Evolutionary conservation across 495 filamentous ascomycete species (phyloP).

Genomic region (Talaromyces ruber): DNA sequence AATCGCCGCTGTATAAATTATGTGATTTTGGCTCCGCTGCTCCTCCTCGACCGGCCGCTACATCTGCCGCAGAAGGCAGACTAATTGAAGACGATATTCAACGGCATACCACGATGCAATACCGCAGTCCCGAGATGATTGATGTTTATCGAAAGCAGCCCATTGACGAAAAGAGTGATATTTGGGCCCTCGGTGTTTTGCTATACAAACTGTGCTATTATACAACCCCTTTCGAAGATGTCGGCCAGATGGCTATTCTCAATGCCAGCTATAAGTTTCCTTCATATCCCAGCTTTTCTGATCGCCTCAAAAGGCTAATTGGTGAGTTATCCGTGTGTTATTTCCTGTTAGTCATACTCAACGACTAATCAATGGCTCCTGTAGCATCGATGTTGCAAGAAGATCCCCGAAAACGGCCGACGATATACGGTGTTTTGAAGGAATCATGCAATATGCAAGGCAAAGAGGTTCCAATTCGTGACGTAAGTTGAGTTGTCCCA

Average conservation of each 20-base stretch:
- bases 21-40: conserved; percentile 97
- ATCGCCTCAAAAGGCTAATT: conserved; percentile 83
- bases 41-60: conserved; percentile 73
- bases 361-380: not conserved
- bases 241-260: conserved; percentile 95
- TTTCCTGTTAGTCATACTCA: not conserved
- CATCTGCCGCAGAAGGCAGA: conserved; percentile 74
- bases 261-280: conserved; percentile 95
- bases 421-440: conserved; percentile 84
- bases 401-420: conserved; percentile 71
- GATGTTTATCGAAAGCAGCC: conserved; percentile 94
- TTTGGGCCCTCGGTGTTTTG: conserved; percentile 93
- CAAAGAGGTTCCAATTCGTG: conserved; percentile 80
- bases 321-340: conserved; percentile 48
- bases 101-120: conserved; percentile 93
- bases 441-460: conserved; percentile 87
- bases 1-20: conserved; percentile 70
- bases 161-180: conserved; percentile 98
- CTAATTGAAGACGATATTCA: conserved; percentile 95
- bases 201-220: conserved; percentile 99
- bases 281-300: conserved; percentile 77
- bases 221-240: conserved; percentile 96
- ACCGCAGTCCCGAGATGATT: conserved; percentile 97
- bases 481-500: conserved; percentile 49
- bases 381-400: conserved; percentile 86